phyloP scores from a whole-genome alignment of 352 stramenopile species.

The Phytophthora pini region DNA sequence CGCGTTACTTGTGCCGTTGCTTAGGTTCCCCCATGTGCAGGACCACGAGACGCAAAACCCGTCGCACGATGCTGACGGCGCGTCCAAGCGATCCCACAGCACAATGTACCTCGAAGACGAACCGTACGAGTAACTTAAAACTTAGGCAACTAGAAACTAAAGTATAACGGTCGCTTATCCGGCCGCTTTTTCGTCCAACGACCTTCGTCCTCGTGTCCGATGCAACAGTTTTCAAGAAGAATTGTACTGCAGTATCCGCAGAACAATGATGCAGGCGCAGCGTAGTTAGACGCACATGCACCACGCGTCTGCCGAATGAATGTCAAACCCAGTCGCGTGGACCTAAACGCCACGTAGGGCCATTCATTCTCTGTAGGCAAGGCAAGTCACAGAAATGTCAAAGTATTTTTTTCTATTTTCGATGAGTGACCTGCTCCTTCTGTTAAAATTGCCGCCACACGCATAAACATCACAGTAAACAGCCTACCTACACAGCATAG shows the following conservation, averaged over 20 bases:
- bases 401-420: not conserved
- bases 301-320: no score
- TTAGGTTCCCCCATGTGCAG: slow-evolving; percentile 50
- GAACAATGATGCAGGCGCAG: no score
- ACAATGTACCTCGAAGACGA: slow-evolving; percentile 39
- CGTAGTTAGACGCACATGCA: no score
- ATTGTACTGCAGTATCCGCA: no score
- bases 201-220: no score
- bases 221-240: no score
- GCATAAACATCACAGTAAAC: slow-evolving; percentile 9
- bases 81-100: slow-evolving; percentile 31
- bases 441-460: slow-evolving; percentile 5
- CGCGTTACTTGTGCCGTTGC: slow-evolving; percentile 49
- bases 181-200: no score
- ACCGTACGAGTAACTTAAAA: slow-evolving; percentile 21
- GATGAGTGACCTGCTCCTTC: no score
- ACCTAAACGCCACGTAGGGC: not conserved
- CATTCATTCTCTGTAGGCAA: not conserved
- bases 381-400: slow-evolving; percentile 12
- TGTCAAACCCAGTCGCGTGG: no score
- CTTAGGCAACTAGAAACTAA: no score
- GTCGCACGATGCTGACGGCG: not conserved
- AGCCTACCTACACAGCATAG: slow-evolving; percentile 1
- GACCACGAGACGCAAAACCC: slow-evolving; percentile 5
- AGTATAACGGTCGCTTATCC: no score